Percentiles rank a stretch among this genome's conserved stretches.
Conservation (phyloP, 2,329 filamentous ascomycete species). For the Eutypella sp. region DNA sequence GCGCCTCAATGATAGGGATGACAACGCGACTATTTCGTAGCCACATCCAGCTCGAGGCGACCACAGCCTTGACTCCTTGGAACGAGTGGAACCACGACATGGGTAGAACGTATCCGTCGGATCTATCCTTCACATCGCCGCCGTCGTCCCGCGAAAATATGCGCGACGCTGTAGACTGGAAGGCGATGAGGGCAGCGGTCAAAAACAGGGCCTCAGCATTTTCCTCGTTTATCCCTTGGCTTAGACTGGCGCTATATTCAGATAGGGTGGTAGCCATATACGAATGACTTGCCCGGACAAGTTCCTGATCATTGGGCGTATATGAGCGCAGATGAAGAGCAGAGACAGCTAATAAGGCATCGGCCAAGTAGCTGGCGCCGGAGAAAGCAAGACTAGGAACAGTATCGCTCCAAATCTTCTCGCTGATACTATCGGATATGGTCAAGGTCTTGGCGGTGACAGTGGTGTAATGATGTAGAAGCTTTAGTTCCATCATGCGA, state of each 20-base stretch:
- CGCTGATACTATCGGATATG: conserved; percentile 44
- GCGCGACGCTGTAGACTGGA: conserved; percentile 60
- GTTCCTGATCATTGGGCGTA: conserved; percentile 51
- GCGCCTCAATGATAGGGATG: conserved; percentile 58
- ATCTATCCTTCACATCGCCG: conserved; percentile 32
- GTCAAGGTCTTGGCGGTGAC: conserved; percentile 56
- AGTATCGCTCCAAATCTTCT: conserved; percentile 54
- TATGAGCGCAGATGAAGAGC: conserved; percentile 57
- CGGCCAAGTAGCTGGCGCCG: conserved; percentile 53
- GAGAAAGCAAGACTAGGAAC: conserved; percentile 58
- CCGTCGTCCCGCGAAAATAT: conserved; percentile 55
- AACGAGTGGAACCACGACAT: conserved; percentile 63
- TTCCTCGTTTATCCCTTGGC: conserved; percentile 49
- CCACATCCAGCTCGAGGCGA: conserved; percentile 60
- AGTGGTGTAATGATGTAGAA: conserved; percentile 62
- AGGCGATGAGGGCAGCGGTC: conserved; percentile 59
- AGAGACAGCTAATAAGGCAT: conserved; percentile 59
- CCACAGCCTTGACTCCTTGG: conserved; percentile 61
- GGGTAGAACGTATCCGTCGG: conserved; percentile 50
- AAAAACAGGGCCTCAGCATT: conserved; percentile 62
- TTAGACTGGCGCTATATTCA: conserved; percentile 53
- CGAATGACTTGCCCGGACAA: conserved; percentile 58
- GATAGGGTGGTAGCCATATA: conserved; percentile 61
- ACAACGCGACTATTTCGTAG: conserved; percentile 53
- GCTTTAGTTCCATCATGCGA: conserved; percentile 53